These are phyloP conservation scores for Podospora pseudocomata DNA, from an alignment of 495 filamentous ascomycete genomes.

Conservation along the genomic window DNA sequence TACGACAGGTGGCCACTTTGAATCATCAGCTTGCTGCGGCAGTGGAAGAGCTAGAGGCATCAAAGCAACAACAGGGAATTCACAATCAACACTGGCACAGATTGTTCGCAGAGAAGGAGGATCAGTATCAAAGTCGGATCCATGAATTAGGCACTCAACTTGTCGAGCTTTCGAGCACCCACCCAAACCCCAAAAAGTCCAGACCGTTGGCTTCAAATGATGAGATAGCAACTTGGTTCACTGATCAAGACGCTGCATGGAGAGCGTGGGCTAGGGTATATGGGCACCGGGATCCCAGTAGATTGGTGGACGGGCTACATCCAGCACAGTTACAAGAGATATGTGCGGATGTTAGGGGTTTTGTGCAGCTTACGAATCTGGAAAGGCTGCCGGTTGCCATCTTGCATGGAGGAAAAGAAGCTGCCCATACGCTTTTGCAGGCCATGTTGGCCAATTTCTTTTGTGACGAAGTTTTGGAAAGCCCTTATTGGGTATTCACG, in stretches of 20 bases:
- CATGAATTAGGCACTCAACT: constrained; percentile 15
- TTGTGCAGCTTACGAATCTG: constrained; percentile 20
- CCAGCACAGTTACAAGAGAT: constrained; percentile 21
- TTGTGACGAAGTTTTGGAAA: constrained; percentile 14
- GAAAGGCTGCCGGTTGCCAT: constrained; percentile 18
- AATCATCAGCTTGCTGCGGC: not conserved
- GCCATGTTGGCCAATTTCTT: constrained; percentile 27
- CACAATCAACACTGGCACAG: constrained; percentile 15
- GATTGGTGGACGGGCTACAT: constrained; percentile 18
- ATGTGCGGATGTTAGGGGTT: constrained; percentile 19
- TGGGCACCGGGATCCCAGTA: constrained; percentile 14
- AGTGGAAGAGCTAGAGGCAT: not conserved
- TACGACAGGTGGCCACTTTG: constrained; percentile 5
- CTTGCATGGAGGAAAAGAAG: not conserved
- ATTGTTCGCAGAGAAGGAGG: constrained; percentile 10
- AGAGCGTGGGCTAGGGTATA: constrained; percentile 14
- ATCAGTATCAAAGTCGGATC: constrained; percentile 13
- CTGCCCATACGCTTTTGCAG: constrained; percentile 15
- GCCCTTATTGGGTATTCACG: constrained; percentile 26
- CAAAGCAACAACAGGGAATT: not conserved
- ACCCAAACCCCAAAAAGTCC: not conserved
- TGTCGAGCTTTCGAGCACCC: not conserved
- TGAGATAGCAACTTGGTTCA: constrained; percentile 13
- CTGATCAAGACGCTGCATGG: constrained; percentile 7
- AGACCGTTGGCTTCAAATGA: not conserved